Base-by-base conservation (phyloP, 495 filamentous ascomycete genomes). In the Xylaria scruposa region DNA sequence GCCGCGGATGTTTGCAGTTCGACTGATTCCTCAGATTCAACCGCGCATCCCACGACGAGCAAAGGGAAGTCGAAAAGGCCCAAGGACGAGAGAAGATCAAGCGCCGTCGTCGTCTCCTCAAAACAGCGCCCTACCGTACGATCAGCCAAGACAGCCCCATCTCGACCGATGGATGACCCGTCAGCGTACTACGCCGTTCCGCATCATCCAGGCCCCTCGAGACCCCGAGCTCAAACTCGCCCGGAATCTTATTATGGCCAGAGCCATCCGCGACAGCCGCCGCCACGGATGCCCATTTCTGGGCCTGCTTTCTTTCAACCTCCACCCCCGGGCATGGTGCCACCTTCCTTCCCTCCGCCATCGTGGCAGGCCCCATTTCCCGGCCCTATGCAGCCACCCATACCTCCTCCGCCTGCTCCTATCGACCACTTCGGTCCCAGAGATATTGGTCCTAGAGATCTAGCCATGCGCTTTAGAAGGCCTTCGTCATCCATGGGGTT, bases 401-500 rank as follows among this genome's bases (percentile, higher is more conserved):
- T 74, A n/a, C 63, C 69, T 7, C 46, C 82, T 67, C 33, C 81
- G 75, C 78, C 74, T 58, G 63, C 65, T 15, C 72, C 75, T 44
- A 36, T 67, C 4, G 73, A 79, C 6, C 76, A 83, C 5, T 38
- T 8, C 8, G 36, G 36, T 38, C 36, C 36, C 6, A 38, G 36
- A 38, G 36, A 38, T 38, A 6, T 8, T 7, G 36, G 36, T 38
- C 36, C 36, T 8, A 38, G 77, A 26, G 76, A 78, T 59, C 65
- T 77, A 38, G 81, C 83, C 26, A 82, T 85, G 60, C 75, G 76
- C 7, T 78, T 81, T 56, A 70, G 70, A 44, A 77, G 84, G 40
- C 85, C 83, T 3, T 77, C 79, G 44, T 85, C 85, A 3, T 78
- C 85, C 4, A 83, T 86, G 75, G 83, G 82, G 36, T 80, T 79